Conservation (phyloP, 768 basidiomycete genomes). For the Cantharellus cinnabarinus region DNA sequence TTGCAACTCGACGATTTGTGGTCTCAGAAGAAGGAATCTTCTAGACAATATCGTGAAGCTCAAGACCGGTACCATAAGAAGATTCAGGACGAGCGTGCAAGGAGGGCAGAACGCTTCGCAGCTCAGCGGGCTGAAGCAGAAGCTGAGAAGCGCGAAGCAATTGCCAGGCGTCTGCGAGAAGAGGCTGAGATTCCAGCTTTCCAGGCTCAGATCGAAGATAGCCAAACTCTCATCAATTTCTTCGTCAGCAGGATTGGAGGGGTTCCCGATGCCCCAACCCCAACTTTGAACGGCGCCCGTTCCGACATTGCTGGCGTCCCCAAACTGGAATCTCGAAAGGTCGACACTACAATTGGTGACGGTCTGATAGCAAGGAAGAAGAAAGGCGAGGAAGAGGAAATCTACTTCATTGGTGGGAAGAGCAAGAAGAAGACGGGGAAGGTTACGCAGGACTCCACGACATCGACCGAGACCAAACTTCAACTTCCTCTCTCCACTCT, state of each 20-base stretch:
- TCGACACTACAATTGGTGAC: slow-evolving; percentile 36
- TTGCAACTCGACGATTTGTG: slow-evolving; percentile 49
- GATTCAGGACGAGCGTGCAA: slow-evolving; percentile 67
- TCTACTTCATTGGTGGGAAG: slow-evolving; percentile 50
- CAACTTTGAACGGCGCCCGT: slow-evolving; percentile 21
- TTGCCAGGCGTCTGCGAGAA: slow-evolving; percentile 62
- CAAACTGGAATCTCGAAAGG: slow-evolving; percentile 67
- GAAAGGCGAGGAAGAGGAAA: slow-evolving; percentile 71
- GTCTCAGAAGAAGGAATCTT: slow-evolving; percentile 55
- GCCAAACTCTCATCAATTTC: slow-evolving; percentile 75
- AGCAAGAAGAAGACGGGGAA: slow-evolving; percentile 33
- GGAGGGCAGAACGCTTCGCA: slow-evolving; percentile 57
- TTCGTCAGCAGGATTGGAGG: slow-evolving; percentile 46
- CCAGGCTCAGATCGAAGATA: slow-evolving; percentile 88
- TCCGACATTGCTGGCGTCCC: slow-evolving; percentile 32
- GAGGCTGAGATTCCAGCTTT: slow-evolving; percentile 82
- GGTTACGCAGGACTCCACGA: slow-evolving; percentile 6
- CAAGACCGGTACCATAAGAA: slow-evolving; percentile 70
- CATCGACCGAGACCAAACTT: slow-evolving; percentile 20
- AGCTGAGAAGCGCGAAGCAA: slow-evolving; percentile 57
- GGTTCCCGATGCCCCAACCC: slow-evolving; percentile 4
- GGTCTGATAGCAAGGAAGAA: slow-evolving; percentile 68
- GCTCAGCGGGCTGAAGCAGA: slow-evolving; percentile 61
- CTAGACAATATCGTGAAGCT: slow-evolving; percentile 51
- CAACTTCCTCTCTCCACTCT: slow-evolving; percentile 75